These are phyloP conservation scores for Pythium volutum DNA, from an alignment of 352 stramenopile species.

Conservation along the genomic window DNA sequence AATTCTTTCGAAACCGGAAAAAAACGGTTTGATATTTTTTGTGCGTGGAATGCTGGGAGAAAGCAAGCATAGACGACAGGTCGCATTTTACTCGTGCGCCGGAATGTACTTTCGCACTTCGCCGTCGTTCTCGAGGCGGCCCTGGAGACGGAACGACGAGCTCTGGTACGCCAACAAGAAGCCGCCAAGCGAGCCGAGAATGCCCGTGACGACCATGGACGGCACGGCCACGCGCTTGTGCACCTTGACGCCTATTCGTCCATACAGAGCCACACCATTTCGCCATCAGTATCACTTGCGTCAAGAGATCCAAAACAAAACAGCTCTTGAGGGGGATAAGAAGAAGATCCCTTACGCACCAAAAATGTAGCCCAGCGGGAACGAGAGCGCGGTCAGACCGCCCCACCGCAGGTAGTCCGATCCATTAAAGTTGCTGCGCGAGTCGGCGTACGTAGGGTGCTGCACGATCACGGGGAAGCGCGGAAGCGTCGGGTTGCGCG, in stretches of 20 bases:
- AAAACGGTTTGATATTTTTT: not conserved
- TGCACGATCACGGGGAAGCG: conserved; percentile 78
- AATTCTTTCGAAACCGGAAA: not conserved
- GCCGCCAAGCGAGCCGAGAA: conserved; percentile 71
- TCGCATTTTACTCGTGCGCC: conserved; percentile 30
- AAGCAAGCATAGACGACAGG: not conserved
- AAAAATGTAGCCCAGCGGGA: conserved; percentile 75
- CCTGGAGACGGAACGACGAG: conserved; percentile 77
- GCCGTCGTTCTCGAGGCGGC: conserved; percentile 54
- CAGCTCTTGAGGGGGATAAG: not conserved
- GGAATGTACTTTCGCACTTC: conserved; percentile 67
- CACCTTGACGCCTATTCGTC: conserved; percentile 51
- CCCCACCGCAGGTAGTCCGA: conserved; percentile 64
- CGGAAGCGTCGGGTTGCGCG: conserved; percentile 52
- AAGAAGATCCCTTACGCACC: too few species aligned
- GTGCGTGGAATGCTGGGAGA: not conserved
- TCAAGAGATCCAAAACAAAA: not conserved
- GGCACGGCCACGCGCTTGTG: conserved; percentile 58
- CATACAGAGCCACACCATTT: not conserved
- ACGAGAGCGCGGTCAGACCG: conserved; percentile 58
- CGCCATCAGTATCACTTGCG: not conserved
- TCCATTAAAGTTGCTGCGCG: conserved; percentile 64
- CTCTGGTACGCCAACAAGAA: conserved; percentile 83
- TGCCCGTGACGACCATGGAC: conserved; percentile 72
- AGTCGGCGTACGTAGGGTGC: conserved; percentile 72